Base-by-base conservation (phyloP, 1,284 basidiomycete species). In the Trametes versicolor region DNA sequence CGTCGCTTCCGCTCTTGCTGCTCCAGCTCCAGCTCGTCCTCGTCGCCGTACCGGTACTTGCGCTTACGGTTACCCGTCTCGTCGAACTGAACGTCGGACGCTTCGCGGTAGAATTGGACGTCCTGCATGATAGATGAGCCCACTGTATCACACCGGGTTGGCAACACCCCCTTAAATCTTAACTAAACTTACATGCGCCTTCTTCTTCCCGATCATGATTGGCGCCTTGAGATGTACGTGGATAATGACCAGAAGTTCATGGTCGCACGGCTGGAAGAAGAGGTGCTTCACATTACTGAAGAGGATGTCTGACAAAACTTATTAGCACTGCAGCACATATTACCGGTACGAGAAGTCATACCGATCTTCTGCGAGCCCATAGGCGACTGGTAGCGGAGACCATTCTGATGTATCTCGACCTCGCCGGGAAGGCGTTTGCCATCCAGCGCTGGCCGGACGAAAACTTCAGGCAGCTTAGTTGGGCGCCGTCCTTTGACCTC, bases 121-220 rank as follows among this genome's bases (percentile, higher is more conserved):
- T 99, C 98, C 91, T 96, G 67, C 25, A 62, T 53, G 39, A 43
- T 36, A 65, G 4, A 60, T 62, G 47, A 60, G 56, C 48, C 29
- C 34, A 19, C 55, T 17, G 13, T 7, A 15, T 37, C 25, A 45
- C 27, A 7, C 5, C 34, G 4, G 49, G 8, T 32, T 10, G 34
- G 23, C 29, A 45, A 56, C n/a, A 47, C 60, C 4, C 41, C 19
- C 48, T 41, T 9, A 43, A 39, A 34, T 17, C 21, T 6, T 4
- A 43, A 49, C 17, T 32, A n/a, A 12, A 80, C 86, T 60, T 76
- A 94, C 94, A 69, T 93, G 94, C 21, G 97, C 92, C 80, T 99
- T 99, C 81, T 96, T 97, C 86, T 99, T 99, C 68, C 98, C 97
- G 71, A 99, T 93, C 87, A 99, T 97, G 78, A 99, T 99, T 3